Conservation (phyloP, 768 basidiomycete species). For the Sporobolomyces roseus region DNA sequence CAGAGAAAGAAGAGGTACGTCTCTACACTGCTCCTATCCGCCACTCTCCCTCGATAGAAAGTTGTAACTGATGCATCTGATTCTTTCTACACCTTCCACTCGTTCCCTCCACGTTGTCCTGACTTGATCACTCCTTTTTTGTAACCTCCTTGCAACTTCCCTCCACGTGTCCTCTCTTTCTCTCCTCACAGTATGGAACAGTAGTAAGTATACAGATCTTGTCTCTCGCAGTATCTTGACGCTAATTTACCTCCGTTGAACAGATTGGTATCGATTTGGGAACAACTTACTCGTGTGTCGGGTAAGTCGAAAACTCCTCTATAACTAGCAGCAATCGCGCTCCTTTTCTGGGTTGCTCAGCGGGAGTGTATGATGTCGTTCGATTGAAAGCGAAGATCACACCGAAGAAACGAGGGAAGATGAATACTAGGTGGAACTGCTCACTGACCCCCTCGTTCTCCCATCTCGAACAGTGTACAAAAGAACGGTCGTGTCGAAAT, state of each 20-base stretch:
- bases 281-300: constrained; percentile 87
- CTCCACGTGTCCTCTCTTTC: neutral
- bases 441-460: neutral
- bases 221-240: too few relatives aligned
- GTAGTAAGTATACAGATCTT: constrained; percentile 5
- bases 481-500: constrained; percentile 84
- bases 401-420: neutral
- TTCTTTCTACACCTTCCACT: constrained; percentile 7
- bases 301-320: constrained; percentile 59
- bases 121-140: neutral
- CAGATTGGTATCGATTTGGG: constrained; percentile 44
- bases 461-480: constrained; percentile 60
- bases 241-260: neutral
- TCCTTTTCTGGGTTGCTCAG: too few relatives aligned
- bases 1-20: constrained; percentile 38
- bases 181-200: constrained; percentile 31
- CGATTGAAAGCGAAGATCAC: too few relatives aligned
- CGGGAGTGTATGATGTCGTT: too few relatives aligned
- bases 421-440: neutral
- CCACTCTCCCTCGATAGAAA: neutral
- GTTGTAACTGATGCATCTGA: neutral
- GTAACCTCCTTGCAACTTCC: neutral
- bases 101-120: neutral
- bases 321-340: neutral
- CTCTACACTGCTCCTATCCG: neutral